Conservation (phyloP, 257 asterid genomes). For the Cinchona pubescens region DNA sequence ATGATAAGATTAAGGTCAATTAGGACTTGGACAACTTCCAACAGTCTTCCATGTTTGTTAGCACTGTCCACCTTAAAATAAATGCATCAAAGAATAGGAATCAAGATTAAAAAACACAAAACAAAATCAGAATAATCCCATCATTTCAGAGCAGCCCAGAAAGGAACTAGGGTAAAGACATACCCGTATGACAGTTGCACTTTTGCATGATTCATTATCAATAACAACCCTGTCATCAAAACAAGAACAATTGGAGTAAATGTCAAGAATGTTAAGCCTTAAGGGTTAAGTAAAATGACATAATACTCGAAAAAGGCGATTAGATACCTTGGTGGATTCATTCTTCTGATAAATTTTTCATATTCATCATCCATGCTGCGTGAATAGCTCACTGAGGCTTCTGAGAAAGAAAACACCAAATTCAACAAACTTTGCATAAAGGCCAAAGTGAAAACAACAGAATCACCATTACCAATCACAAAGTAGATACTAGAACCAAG, state of each 20-base stretch:
- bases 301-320: neutral
- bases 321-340: slow-evolving; percentile 60
- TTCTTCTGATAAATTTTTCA: slow-evolving; percentile 78
- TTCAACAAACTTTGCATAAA: slow-evolving; percentile 15
- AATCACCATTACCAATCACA: slow-evolving; percentile 46
- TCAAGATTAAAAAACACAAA: neutral
- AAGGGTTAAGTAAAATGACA: neutral
- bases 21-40: slow-evolving; percentile 88
- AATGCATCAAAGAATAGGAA: slow-evolving; percentile 13
- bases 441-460: slow-evolving; percentile 17
- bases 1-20: slow-evolving; percentile 86
- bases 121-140: neutral
- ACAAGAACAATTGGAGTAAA: slow-evolving; percentile 5
- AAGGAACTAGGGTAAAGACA: slow-evolving; percentile 10
- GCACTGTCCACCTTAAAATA: slow-evolving; percentile 99
- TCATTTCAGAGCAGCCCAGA: neutral
- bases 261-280: neutral
- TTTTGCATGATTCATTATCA: slow-evolving; percentile 84
- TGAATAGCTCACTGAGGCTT: slow-evolving; percentile 55
- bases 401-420: slow-evolving; percentile 29
- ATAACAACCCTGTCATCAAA: slow-evolving; percentile 70
- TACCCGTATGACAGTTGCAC: slow-evolving; percentile 86
- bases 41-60: slow-evolving; percentile 85
- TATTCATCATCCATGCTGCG: slow-evolving; percentile 87
- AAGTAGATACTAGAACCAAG: slow-evolving; percentile 38